Conservation (phyloP, 1,139 yeast genomes). For the Magnusiomyces fungicola region DNA sequence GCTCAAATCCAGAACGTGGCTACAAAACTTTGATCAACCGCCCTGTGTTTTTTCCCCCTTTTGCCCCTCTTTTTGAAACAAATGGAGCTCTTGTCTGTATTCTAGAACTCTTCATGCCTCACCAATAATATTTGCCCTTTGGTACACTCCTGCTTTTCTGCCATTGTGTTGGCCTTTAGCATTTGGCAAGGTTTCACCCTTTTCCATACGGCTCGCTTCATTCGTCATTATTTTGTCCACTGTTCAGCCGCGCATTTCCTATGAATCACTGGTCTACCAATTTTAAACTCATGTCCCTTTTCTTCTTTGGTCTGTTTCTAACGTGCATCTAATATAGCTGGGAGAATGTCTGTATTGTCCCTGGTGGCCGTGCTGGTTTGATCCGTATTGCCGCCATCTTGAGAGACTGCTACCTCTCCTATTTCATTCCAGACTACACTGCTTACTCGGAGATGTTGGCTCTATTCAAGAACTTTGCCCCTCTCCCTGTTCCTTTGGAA, state of each 20-base stretch:
- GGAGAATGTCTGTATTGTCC: conserved; percentile 61
- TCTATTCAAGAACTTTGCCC: conserved; percentile 57
- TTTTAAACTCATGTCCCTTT: too few species aligned
- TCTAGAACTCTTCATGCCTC: background rate
- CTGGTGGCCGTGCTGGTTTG: conserved; percentile 65
- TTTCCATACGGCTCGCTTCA: too few species aligned
- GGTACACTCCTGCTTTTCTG: too few species aligned
- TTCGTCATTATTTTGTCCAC: too few species aligned
- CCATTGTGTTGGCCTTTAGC: too few species aligned
- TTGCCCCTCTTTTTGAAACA: background rate
- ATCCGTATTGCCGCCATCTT: conserved; percentile 62
- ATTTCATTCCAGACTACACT: conserved; percentile 62
- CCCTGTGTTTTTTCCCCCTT: too few species aligned
- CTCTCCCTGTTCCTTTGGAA: conserved; percentile 58
- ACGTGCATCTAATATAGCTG: conserved; percentile 30
- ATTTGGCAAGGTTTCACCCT: too few species aligned
- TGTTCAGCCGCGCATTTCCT: too few species aligned
- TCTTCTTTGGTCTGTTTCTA: too few species aligned
- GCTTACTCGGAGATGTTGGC: conserved; percentile 70
- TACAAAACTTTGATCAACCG: too few species aligned
- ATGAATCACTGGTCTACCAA: too few species aligned
- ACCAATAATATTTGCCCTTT: background rate
- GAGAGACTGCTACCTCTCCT: conserved; percentile 53
- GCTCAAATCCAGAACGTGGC: too few species aligned
- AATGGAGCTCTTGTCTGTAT: background rate